Evolutionary conservation across 208 protist genomes (phyloP).

Genomic region (Acanthamoeba healyi): DNA sequence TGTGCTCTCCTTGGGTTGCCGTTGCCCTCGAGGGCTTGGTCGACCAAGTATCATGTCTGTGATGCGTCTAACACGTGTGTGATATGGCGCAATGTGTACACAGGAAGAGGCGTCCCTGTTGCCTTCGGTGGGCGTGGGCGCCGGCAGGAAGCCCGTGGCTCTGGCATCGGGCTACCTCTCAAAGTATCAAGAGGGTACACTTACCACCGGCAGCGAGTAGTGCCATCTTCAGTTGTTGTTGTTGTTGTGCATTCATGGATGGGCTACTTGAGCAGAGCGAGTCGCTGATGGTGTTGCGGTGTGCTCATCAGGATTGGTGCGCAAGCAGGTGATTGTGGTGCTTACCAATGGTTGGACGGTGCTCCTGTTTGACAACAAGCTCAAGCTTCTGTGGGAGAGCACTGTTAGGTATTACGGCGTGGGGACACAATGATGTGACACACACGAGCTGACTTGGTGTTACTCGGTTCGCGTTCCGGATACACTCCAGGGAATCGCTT

Average conservation of each 20-base stretch:
- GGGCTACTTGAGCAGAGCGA: too few relatives aligned
- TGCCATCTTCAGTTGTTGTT: too few relatives aligned
- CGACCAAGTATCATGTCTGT: too few relatives aligned
- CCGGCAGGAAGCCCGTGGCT: constrained; percentile 77
- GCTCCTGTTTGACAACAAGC: constrained; percentile 77
- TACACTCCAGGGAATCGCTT: background rate
- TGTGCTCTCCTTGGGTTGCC: background rate
- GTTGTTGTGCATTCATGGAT: too few relatives aligned
- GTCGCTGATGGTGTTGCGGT: too few relatives aligned
- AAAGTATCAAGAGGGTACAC: constrained; percentile 4
- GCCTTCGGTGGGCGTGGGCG: constrained; percentile 75
- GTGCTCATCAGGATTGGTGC: background rate
- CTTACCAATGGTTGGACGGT: constrained; percentile 79
- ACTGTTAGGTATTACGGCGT: background rate
- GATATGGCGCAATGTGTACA: too few relatives aligned
- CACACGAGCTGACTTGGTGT: too few relatives aligned
- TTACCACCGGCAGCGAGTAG: background rate
- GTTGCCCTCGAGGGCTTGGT: too few relatives aligned
- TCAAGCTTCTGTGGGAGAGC: constrained; percentile 80
- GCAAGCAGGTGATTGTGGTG: constrained; percentile 77
- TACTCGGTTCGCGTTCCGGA: too few relatives aligned
- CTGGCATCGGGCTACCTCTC: constrained; percentile 75
- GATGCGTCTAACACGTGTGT: background rate
- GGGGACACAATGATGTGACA: background rate
- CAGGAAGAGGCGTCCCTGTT: constrained; percentile 73